Conservation (phyloP, 345 rosid genomes). For the Lepidium sativum region DNA sequence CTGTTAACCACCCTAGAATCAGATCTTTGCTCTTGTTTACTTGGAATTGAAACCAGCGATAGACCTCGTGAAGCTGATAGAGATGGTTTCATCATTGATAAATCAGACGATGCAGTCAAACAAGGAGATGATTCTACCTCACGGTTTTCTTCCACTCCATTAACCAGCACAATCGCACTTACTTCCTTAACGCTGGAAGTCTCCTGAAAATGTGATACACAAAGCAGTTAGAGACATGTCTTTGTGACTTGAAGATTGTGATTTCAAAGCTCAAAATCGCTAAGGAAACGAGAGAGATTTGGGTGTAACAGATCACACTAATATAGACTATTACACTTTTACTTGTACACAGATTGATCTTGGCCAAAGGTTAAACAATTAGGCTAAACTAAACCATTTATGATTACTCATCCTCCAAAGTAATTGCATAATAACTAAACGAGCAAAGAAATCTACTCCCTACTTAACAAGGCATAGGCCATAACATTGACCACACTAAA, state of each 20-base stretch:
- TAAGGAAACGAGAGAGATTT: neutral
- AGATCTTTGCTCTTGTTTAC: slow-evolving; percentile 30
- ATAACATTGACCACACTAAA: neutral
- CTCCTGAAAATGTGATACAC: slow-evolving; percentile 14
- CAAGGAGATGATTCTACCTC: slow-evolving; percentile 27
- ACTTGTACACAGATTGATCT: neutral
- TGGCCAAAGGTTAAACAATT: neutral
- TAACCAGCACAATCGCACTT: slow-evolving; percentile 15
- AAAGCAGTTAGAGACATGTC: neutral
- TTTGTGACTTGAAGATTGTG: neutral
- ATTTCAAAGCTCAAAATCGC: neutral
- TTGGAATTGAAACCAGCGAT: slow-evolving; percentile 40
- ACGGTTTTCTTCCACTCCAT: slow-evolving; percentile 31
- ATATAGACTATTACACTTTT: neutral
- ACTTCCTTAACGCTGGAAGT: slow-evolving; percentile 23
- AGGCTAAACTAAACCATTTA: neutral
- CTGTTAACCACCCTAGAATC: slow-evolving; percentile 29
- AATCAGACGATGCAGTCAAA: slow-evolving; percentile 10
- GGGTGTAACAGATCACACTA: neutral
- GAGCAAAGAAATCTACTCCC: no score
- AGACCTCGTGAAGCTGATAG: slow-evolving; percentile 37
- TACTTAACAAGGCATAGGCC: neutral
- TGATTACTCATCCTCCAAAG: neutral
- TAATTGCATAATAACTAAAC: neutral
- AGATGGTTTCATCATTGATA: slow-evolving; percentile 14